Conservation (phyloP, 2,329 filamentous ascomycete species). For the Exophiala calicioides region DNA sequence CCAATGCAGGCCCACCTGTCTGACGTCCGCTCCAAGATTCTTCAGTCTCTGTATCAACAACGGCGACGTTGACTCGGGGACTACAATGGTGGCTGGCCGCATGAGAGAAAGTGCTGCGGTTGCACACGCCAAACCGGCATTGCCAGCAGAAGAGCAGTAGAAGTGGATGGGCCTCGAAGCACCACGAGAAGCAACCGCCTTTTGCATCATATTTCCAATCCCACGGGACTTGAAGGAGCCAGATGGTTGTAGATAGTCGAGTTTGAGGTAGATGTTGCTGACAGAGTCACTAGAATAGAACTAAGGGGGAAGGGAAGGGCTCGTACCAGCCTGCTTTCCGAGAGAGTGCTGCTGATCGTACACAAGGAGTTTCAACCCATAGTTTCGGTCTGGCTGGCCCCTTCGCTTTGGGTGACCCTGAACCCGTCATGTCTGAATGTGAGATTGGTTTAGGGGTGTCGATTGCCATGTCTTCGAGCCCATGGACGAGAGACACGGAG, state of each 20-base stretch:
- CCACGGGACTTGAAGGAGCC: slow-evolving; percentile 75
- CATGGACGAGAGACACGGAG: too few relatives aligned
- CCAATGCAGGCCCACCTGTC: slow-evolving; percentile 68
- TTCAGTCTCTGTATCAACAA: slow-evolving; percentile 71
- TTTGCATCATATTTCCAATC: slow-evolving; percentile 40
- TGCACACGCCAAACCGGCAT: slow-evolving; percentile 79
- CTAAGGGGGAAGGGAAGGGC: background rate
- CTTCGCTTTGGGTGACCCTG: background rate
- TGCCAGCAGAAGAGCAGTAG: slow-evolving; percentile 78
- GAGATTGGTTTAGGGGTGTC: background rate
- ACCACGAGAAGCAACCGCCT: slow-evolving; percentile 40
- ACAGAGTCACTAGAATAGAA: background rate
- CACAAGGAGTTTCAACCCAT: background rate
- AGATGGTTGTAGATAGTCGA: slow-evolving; percentile 79
- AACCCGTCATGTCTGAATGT: background rate
- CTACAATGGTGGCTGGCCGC: slow-evolving; percentile 70
- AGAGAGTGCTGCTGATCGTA: background rate
- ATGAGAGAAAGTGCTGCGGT: slow-evolving; percentile 66
- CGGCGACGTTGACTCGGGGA: slow-evolving; percentile 65
- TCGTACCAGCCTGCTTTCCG: background rate
- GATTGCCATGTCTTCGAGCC: background rate
- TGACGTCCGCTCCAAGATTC: slow-evolving; percentile 65
- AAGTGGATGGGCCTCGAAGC: slow-evolving; percentile 60
- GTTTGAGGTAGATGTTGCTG: slow-evolving; percentile 69
- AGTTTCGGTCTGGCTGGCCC: too few relatives aligned